Conservation (phyloP, 768 basidiomycete genomes). For the Leccinum uliginosum region DNA sequence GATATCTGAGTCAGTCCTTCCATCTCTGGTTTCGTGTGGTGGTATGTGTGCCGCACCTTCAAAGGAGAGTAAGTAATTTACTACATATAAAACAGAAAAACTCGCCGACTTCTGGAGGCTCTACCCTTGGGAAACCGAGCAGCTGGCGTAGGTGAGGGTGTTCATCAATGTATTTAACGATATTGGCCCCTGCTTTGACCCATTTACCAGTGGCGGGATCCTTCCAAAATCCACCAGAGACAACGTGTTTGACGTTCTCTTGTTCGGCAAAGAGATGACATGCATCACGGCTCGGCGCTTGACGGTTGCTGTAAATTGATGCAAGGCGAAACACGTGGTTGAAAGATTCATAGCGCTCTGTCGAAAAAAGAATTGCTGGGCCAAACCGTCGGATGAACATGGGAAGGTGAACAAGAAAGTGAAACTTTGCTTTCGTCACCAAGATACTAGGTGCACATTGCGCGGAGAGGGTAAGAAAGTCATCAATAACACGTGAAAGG, state of each 20-base stretch:
- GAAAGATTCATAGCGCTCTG: conserved; percentile 28
- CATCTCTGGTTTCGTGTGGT: background rate
- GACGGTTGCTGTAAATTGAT: conserved; percentile 28
- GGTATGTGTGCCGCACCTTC: background rate
- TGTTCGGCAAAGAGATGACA: conserved; percentile 10
- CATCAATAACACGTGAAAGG: conserved; percentile 18
- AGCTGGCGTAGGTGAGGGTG: background rate
- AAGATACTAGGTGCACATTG: conserved; percentile 25
- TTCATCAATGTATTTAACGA: background rate
- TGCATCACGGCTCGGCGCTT: conserved; percentile 27
- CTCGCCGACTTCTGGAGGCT: background rate
- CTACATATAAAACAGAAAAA: too few relatives aligned
- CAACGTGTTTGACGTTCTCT: conserved; percentile 15
- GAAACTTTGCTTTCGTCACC: conserved; percentile 29
- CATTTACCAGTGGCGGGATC: background rate
- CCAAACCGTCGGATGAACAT: conserved; percentile 26
- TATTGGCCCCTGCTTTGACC: background rate
- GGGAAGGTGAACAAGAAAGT: conserved; percentile 28
- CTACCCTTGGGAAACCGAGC: background rate
- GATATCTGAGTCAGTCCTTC: background rate
- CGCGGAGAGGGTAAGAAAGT: conserved; percentile 18
- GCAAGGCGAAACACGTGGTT: conserved; percentile 23
- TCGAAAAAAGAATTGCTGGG: conserved; percentile 27
- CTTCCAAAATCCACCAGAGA: conserved; percentile 11
- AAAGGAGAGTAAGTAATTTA: background rate